Conservation (phyloP, 2,329 filamentous ascomycete species). For the Arthroderma sp. region DNA sequence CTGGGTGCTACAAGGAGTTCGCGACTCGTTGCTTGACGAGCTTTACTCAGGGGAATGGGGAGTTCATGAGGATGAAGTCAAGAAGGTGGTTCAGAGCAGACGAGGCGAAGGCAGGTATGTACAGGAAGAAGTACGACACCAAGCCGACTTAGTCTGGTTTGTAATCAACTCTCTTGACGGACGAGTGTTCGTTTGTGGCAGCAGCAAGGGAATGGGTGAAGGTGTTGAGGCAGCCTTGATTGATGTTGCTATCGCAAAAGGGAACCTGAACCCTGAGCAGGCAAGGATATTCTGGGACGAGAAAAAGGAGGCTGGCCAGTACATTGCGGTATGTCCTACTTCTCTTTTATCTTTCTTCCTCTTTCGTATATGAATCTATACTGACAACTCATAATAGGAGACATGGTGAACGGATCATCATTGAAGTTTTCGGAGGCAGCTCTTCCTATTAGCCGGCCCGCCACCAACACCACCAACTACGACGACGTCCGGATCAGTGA, state of each 20-base stretch:
- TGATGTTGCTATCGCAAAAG: slow-evolving; percentile 86
- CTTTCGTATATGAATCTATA: not conserved
- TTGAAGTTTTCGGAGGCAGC: not conserved
- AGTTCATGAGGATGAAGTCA: slow-evolving; percentile 76
- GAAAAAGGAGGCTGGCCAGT: slow-evolving; percentile 88
- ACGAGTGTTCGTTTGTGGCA: slow-evolving; percentile 90
- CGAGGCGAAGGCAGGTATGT: slow-evolving; percentile 78
- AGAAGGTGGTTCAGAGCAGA: slow-evolving; percentile 66
- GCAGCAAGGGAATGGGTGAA: slow-evolving; percentile 92
- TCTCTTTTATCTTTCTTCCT: not conserved
- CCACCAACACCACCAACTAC: not conserved
- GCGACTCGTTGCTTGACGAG: slow-evolving; percentile 90
- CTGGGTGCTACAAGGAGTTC: slow-evolving; percentile 87
- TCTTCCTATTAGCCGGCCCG: not conserved
- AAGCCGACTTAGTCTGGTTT: slow-evolving; percentile 96
- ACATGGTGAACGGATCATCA: slow-evolving; percentile 1
- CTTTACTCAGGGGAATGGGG: slow-evolving; percentile 96
- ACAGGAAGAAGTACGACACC: slow-evolving; percentile 82
- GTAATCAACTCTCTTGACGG: slow-evolving; percentile 95
- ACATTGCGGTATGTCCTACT: slow-evolving; percentile 57
- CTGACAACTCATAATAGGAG: slow-evolving; percentile 2
- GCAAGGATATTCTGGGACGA: slow-evolving; percentile 78
- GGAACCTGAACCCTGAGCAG: slow-evolving; percentile 69
- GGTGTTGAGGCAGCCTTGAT: slow-evolving; percentile 80
- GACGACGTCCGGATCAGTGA: not conserved